Percentiles rank a stretch among this genome's conserved stretches.
phyloP scores from a whole-genome alignment of 352 stramenopile species.

The Pythium brassicae region DNA sequence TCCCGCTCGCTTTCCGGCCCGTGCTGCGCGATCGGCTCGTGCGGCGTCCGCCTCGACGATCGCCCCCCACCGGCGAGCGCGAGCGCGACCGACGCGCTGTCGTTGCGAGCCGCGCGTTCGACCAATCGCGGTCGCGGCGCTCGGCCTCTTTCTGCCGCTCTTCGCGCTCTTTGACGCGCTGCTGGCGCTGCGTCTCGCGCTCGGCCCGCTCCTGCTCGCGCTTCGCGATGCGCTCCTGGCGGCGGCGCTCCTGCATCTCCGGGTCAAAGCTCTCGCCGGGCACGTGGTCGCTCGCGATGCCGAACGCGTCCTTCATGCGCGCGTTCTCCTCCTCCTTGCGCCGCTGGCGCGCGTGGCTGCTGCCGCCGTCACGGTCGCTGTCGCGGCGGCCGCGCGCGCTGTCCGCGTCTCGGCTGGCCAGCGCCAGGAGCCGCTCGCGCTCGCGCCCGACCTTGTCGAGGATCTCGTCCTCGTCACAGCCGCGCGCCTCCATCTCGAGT shows the following conservation, averaged over 20 bases:
- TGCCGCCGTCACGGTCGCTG: slow-evolving; percentile 17
- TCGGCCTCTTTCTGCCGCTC: slow-evolving; percentile 23
- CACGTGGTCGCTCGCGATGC: slow-evolving; percentile 67
- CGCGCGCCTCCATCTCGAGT: slow-evolving; percentile 73
- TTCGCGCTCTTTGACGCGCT: slow-evolving; percentile 34
- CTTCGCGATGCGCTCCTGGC: slow-evolving; percentile 38
- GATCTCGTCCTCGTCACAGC: slow-evolving; percentile 65
- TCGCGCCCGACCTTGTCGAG: slow-evolving; percentile 53
- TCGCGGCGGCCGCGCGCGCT: slow-evolving; percentile 1
- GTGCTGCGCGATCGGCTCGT: slow-evolving; percentile 8
- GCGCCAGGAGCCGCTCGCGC: slow-evolving; percentile 46
- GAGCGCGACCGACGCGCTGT: slow-evolving; percentile 18
- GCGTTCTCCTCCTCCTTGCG: slow-evolving; percentile 68
- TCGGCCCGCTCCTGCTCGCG: slow-evolving; percentile 47
- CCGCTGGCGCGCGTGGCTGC: slow-evolving; percentile 48
- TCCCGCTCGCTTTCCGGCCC: slow-evolving; percentile 5
- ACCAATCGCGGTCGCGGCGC: slow-evolving; percentile 28
- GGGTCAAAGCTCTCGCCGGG: slow-evolving; percentile 74
- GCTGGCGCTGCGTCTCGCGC: slow-evolving; percentile 31
- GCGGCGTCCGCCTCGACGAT: slow-evolving; percentile 8
- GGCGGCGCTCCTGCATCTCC: slow-evolving; percentile 62
- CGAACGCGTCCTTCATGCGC: slow-evolving; percentile 66
- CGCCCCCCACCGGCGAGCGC: neutral
- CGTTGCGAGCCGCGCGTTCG: slow-evolving; percentile 10
- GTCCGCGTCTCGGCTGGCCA: slow-evolving; percentile 9